Evolutionary conservation across 805 yeast species (phyloP), one percentile per base, ranked within the genome.

Genomic region (Kodamaea fukazawae): DNA sequence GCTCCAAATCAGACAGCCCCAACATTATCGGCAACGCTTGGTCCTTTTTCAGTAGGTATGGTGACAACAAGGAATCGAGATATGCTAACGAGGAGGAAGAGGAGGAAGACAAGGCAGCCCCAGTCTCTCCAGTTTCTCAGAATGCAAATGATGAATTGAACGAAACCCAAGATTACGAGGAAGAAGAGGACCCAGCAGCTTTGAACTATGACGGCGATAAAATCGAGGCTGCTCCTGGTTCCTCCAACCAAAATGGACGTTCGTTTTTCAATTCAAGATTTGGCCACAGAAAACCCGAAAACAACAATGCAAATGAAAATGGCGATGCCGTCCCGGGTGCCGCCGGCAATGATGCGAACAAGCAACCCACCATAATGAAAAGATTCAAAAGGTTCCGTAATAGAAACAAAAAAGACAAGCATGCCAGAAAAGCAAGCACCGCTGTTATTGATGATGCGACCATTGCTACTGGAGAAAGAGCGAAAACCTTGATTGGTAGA

Each of bases 391-490:
- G 51, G 36, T 47, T 63, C 43, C 47, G 67, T 6, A 57, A 20
- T 8, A 20, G 53, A 16, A 52, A 53, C 31, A 58, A 49, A 25
- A 57, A 49, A 32, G 61, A 58, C 29, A 45, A 45, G 17, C 57
- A 55, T 14, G 49, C 50, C 23, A 54, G 50, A 37, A 41, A 43
- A 26, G 44, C 42, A 10, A 43, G 42, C 23, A 43, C 52, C 2
- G 43, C 44, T 1, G 49, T 46, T 1, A 45, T 50, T 9, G 51
- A 43, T 4, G 63, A 59, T 22, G 56, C 47, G 14, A 58, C 55
- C 23, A 41, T 46, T 10, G 60, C 68, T 11, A 54, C 67, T 3
- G 65, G 66, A 4, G 62, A 61, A 41, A 54, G 74, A 34, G 73
- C 72, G 1, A 58, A 51, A 29, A 53, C 43, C 7, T 53, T 68